phyloP scores from a whole-genome alignment of 257 asterid genomes.

The Cynanchum wilfordii region DNA sequence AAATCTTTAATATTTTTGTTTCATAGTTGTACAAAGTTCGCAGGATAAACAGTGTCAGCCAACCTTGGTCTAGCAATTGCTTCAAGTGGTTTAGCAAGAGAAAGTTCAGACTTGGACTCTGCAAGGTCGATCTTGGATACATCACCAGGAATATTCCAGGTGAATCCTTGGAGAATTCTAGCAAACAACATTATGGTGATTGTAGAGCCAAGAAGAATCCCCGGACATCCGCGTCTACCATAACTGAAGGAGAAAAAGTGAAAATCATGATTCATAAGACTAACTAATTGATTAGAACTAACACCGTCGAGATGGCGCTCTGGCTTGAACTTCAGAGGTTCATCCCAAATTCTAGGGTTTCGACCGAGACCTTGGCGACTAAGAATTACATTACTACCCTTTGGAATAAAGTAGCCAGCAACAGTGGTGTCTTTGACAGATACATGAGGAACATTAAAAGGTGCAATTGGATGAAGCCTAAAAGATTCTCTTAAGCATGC shows the following conservation, averaged over 20 bases:
- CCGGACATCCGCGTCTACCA: constrained; percentile 8
- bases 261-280: background rate
- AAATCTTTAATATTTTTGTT: too few species aligned
- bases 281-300: background rate
- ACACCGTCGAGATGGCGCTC: background rate
- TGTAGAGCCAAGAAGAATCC: background rate
- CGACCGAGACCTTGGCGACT: constrained; percentile 1
- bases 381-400: background rate
- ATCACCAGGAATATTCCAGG: background rate
- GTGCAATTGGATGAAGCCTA: constrained; percentile 15
- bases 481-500: constrained; percentile 18
- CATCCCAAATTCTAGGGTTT: background rate
- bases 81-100: constrained; percentile 5
- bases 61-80: background rate
- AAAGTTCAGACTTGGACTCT: background rate
- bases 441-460: constrained; percentile 17
- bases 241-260: background rate
- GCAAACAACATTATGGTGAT: background rate
- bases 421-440: background rate
- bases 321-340: constrained; percentile 5
- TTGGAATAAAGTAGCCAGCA: constrained; percentile 15
- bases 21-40: too few species aligned
- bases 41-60: background rate
- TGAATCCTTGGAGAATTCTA: constrained; percentile 1
- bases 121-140: background rate